Evolutionary conservation across 768 basidiomycete genomes (phyloP).

Genomic region (Tephrocybe sp.): DNA sequence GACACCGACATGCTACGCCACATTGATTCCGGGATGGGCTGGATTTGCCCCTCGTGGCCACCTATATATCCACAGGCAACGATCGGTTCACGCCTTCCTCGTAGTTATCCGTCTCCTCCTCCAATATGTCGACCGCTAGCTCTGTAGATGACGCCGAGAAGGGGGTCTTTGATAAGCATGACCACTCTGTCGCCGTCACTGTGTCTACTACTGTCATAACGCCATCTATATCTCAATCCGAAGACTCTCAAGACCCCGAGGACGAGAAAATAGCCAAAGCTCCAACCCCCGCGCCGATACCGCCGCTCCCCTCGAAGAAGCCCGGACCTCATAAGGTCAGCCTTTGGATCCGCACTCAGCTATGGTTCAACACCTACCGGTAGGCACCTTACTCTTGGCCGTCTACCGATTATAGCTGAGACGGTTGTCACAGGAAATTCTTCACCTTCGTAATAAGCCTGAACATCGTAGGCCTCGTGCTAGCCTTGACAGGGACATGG

Average conservation of each 20-base stretch:
- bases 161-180: slow-evolving; percentile 29
- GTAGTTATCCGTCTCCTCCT: background rate
- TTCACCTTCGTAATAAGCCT: slow-evolving; percentile 60
- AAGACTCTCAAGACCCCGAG: slow-evolving; percentile 3
- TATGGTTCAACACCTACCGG: slow-evolving; percentile 86
- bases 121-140: slow-evolving; percentile 18
- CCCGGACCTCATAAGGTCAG: slow-evolving; percentile 37
- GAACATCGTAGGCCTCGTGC: slow-evolving; percentile 58
- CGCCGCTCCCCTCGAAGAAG: slow-evolving; percentile 18
- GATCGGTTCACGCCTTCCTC: slow-evolving; percentile 6
- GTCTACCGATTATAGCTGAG: background rate
- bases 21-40: slow-evolving; percentile 22
- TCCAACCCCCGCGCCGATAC: slow-evolving; percentile 7
- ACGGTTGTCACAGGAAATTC: slow-evolving; percentile 54
- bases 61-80: slow-evolving; percentile 17
- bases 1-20: slow-evolving; percentile 30
- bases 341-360: slow-evolving; percentile 56
- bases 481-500: slow-evolving; percentile 67
- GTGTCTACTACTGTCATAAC: slow-evolving; percentile 12
- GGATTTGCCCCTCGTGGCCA: slow-evolving; percentile 18
- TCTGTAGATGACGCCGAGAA: slow-evolving; percentile 39
- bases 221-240: slow-evolving; percentile 13
- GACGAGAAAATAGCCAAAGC: slow-evolving; percentile 1
- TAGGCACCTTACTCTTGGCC: slow-evolving; percentile 22
- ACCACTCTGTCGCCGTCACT: slow-evolving; percentile 22